These are phyloP conservation scores for Excoecaria agallocha DNA, from an alignment of 345 rosid species.

Conservation along the genomic window DNA sequence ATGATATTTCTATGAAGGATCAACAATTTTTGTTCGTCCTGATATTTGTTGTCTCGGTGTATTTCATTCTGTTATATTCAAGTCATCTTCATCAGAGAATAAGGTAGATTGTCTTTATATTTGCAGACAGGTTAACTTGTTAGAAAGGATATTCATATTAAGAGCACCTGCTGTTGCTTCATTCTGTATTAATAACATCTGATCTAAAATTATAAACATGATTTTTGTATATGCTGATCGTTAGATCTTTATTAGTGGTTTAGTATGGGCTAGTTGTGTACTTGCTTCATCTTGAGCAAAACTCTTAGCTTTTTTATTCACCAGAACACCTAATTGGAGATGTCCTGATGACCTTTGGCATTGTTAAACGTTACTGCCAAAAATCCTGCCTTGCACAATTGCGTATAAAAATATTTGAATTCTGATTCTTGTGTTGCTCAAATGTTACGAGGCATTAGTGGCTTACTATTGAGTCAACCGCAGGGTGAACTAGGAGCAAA, in stretches of 20 bases:
- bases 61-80: not conserved
- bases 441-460: not conserved
- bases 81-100: not conserved
- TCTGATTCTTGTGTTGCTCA: not conserved
- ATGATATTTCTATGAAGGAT: not conserved
- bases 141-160: not conserved
- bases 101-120: not conserved
- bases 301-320: not conserved
- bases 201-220: no score
- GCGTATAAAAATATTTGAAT: not conserved
- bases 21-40: not conserved
- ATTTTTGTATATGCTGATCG: not conserved
- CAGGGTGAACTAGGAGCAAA: conserved; percentile 93
- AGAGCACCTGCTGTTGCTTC: not conserved
- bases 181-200: not conserved
- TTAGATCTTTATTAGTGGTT: not conserved
- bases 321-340: not conserved
- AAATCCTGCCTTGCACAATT: not conserved
- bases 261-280: not conserved
- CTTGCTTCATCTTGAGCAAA: not conserved
- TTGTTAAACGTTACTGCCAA: not conserved
- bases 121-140: not conserved
- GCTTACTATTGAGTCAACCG: conserved; percentile 16
- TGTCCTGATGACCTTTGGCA: not conserved
- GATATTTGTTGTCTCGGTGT: not conserved